Evolutionary conservation across 306 rosid genomes (phyloP).

Genomic region (Castanea sativa): DNA sequence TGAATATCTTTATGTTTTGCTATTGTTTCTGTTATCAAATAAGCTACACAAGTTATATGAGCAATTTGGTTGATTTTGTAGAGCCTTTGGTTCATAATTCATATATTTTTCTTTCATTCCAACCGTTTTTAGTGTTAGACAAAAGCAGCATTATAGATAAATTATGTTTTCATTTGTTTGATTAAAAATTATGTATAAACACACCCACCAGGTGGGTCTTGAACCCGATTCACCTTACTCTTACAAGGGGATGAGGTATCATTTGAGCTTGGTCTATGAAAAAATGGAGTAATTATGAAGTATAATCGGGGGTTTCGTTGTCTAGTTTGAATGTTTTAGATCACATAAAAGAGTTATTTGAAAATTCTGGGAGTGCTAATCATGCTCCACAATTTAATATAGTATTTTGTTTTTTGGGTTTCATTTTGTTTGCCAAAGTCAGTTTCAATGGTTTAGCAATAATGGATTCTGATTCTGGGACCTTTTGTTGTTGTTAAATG

Average conservation of each 20-base stretch:
- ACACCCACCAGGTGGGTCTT: too few relatives aligned
- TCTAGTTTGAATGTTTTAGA: background rate
- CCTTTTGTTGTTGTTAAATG: conserved; percentile 25
- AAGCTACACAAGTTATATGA: background rate
- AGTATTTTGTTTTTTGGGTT: background rate
- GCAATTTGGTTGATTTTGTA: background rate
- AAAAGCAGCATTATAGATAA: conserved; percentile 8
- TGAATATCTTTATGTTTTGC: background rate
- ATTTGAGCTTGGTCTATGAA: conserved; percentile 5
- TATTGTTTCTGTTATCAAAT: background rate
- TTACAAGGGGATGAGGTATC: background rate
- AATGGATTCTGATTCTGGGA: background rate
- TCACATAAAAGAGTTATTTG: background rate
- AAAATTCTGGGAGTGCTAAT: background rate
- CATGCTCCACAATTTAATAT: background rate
- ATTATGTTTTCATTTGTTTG: background rate
- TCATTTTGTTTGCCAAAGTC: background rate
- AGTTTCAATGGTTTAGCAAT: background rate
- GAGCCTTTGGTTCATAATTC: background rate
- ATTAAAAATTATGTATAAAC: background rate
- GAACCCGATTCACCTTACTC: too few relatives aligned
- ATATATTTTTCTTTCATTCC: background rate
- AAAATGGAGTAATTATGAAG: background rate
- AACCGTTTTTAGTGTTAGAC: background rate
- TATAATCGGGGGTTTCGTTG: background rate